phyloP scores from a whole-genome alignment of 805 yeast genomes.

The Cyberlindnera galapagoensis region DNA sequence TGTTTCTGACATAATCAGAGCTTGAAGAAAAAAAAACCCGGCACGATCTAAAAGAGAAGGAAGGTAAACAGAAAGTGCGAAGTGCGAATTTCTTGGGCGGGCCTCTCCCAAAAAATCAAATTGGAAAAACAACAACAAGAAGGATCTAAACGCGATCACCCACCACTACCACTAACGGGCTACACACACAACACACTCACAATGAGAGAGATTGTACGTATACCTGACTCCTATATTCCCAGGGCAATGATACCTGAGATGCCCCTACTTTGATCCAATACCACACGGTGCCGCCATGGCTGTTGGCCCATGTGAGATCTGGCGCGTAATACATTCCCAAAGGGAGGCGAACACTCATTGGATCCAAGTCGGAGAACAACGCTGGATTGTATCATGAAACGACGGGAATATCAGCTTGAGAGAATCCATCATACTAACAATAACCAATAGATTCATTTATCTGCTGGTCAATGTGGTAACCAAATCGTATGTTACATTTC shows the following conservation, averaged over 20 bases:
- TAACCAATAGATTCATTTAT: slow-evolving; percentile 69
- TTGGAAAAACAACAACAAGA: slow-evolving; percentile 10
- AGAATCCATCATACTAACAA: slow-evolving; percentile 19
- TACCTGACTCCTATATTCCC: not conserved
- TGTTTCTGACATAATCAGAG: too few species aligned
- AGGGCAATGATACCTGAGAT: not conserved
- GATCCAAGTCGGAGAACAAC: not conserved
- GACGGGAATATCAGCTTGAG: too few species aligned
- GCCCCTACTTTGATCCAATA: too few species aligned
- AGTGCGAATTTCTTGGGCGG: too few species aligned
- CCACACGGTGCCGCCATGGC: too few species aligned
- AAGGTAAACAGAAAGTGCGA: too few species aligned
- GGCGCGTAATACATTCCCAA: slow-evolving; percentile 10
- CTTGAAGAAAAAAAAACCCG: too few species aligned
- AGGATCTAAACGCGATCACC: slow-evolving; percentile 3
- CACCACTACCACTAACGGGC: slow-evolving; percentile 1
- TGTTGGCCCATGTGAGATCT: not conserved
- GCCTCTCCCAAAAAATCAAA: slow-evolving; percentile 5
- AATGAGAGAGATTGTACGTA: slow-evolving; percentile 23
- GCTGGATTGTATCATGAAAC: too few species aligned
- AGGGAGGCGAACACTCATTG: not conserved
- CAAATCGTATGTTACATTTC: slow-evolving; percentile 60
- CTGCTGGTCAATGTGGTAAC: slow-evolving; percentile 99
- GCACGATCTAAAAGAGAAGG: too few species aligned
- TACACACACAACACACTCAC: slow-evolving; percentile 3